These are phyloP conservation scores for Trypanosoma theileri DNA, from an alignment of 208 protist genomes.

Conservation along the genomic window DNA sequence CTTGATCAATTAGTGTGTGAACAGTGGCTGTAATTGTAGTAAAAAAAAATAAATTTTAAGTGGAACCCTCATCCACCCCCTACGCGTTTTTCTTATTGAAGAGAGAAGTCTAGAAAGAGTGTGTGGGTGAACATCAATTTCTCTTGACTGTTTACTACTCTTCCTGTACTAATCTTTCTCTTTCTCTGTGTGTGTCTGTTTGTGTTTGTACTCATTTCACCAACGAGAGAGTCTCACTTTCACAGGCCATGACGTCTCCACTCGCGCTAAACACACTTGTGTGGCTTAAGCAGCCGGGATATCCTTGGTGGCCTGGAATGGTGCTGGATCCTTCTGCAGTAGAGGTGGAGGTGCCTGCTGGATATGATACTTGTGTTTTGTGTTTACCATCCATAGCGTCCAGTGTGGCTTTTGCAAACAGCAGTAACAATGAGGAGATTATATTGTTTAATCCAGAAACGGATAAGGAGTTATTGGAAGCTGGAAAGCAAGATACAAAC, in stretches of 20 bases:
- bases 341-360: slow-evolving; percentile 38
- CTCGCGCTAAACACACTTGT: slow-evolving; percentile 54
- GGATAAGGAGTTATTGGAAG: slow-evolving; percentile 45
- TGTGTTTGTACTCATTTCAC: slow-evolving; percentile 2
- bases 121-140: no score
- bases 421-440: slow-evolving; percentile 40
- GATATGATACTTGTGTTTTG: slow-evolving; percentile 56
- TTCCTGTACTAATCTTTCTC: not conserved
- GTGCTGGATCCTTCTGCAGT: slow-evolving; percentile 48
- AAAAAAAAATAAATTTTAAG: no score
- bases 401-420: slow-evolving; percentile 56
- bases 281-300: slow-evolving; percentile 77
- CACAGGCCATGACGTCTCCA: slow-evolving; percentile 10
- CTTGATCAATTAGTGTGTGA: no score
- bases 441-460: slow-evolving; percentile 22
- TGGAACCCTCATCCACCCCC: no score
- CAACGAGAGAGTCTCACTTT: not conserved
- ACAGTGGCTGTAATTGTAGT: no score
- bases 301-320: slow-evolving; percentile 85
- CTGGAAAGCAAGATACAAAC: slow-evolving; percentile 32
- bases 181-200: slow-evolving; percentile 13
- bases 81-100: no score
- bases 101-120: no score
- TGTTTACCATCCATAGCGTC: slow-evolving; percentile 57
- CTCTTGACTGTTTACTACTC: no score